These are phyloP conservation scores for Deinandra increscens DNA, from an alignment of 129 eudicot species.

Conservation along the genomic window DNA sequence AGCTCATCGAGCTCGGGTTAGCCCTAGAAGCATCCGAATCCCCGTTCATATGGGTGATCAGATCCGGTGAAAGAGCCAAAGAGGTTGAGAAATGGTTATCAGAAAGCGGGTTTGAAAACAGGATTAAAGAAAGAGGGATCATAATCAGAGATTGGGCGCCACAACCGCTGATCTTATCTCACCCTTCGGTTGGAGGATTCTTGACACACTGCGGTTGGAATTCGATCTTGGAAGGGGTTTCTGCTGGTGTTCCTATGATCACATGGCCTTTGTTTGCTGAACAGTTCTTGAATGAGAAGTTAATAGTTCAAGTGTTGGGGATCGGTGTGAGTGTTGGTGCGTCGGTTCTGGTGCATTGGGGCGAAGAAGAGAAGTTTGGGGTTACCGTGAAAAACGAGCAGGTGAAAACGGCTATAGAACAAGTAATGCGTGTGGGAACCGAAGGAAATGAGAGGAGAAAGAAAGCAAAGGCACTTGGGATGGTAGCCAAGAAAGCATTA, in stretches of 20 bases:
- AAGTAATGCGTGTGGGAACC: constrained; percentile 13
- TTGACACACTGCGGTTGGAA: constrained; percentile 37
- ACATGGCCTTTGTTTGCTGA: constrained; percentile 38
- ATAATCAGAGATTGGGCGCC: constrained; percentile 66
- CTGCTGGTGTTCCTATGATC: constrained; percentile 26
- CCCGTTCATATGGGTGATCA: constrained; percentile 59
- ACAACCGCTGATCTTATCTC: constrained; percentile 52
- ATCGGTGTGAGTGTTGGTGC: constrained; percentile 33
- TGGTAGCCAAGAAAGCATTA: constrained; percentile 17
- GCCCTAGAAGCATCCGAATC: constrained; percentile 51
- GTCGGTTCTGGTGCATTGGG: constrained; percentile 29
- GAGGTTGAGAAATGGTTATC: constrained; percentile 53
- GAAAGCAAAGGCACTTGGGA: constrained; percentile 16
- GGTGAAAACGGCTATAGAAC: constrained; percentile 23
- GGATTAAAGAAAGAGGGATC: constrained; percentile 47
- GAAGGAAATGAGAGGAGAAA: constrained; percentile 29
- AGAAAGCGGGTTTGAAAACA: constrained; percentile 46
- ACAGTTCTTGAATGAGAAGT: constrained; percentile 36
- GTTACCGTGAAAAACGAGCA: constrained; percentile 28
- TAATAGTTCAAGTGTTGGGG: constrained; percentile 24
- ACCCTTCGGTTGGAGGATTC: constrained; percentile 47
- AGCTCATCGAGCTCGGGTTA: constrained; percentile 48
- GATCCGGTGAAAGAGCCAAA: constrained; percentile 37
- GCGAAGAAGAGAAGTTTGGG: constrained; percentile 27
- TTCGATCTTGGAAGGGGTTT: constrained; percentile 28